Percentiles rank a stretch among this genome's conserved stretches.
Conservation (phyloP, 2,329 filamentous ascomycete species). For the Tolypocladium guangdongense region DNA sequence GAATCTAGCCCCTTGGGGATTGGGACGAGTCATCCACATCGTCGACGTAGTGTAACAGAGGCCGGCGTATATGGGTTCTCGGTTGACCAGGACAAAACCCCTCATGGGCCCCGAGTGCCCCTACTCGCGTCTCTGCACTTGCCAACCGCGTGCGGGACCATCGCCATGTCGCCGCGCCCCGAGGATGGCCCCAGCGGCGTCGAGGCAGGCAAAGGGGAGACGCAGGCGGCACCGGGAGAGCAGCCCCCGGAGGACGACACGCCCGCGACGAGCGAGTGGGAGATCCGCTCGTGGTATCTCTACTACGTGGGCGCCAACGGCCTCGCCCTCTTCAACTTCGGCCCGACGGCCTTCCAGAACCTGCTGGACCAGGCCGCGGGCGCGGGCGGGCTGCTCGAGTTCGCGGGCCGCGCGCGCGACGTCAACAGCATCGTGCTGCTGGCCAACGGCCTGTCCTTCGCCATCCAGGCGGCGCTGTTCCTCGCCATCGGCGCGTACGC, state of each 20-base stretch:
- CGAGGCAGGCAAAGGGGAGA: background rate
- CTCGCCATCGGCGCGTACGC: constrained; percentile 40
- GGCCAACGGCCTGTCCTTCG: constrained; percentile 57
- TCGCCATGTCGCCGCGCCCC: background rate
- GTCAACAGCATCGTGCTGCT: constrained; percentile 56
- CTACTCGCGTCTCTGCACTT: background rate
- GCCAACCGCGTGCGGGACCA: background rate
- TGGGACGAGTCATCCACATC: no score
- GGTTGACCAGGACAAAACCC: background rate
- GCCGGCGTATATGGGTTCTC: background rate
- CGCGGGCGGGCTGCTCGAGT: constrained; percentile 38
- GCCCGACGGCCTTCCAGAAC: constrained; percentile 54
- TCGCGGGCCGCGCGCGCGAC: constrained; percentile 45
- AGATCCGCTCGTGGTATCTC: constrained; percentile 16
- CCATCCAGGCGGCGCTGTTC: constrained; percentile 50
- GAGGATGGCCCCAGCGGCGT: background rate
- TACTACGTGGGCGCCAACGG: constrained; percentile 62
- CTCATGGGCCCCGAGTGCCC: background rate
- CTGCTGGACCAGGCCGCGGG: constrained; percentile 44
- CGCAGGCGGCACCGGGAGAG: background rate
- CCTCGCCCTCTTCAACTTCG: constrained; percentile 51
- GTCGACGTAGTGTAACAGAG: no score
- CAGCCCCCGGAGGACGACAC: background rate
- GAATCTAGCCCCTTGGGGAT: no score
- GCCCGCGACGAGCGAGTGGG: constrained; percentile 11